Conservation (phyloP, 495 filamentous ascomycete genomes). For the Aspergillus cristatus region DNA sequence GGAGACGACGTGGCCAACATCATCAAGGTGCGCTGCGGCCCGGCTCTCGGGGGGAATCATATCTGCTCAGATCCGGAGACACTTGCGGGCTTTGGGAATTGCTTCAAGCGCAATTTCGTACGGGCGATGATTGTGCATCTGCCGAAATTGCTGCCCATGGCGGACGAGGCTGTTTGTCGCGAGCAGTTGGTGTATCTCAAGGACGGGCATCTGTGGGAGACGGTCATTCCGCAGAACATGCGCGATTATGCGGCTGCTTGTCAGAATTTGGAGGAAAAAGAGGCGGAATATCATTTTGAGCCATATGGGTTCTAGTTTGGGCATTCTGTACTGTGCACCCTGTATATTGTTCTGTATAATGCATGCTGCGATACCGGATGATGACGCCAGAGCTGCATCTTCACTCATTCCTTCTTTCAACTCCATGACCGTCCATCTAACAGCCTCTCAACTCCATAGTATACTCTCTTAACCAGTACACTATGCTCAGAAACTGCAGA, state of each 20-base stretch:
- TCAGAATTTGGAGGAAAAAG: slow-evolving; percentile 12
- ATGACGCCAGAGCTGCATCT: no score
- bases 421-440: no score
- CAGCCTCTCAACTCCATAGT: no score
- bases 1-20: slow-evolving; percentile 33
- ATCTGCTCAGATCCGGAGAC: slow-evolving; percentile 30
- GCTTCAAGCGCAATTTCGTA: slow-evolving; percentile 34
- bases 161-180: slow-evolving; percentile 28
- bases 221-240: slow-evolving; percentile 36
- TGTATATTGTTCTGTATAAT: no score
- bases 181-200: slow-evolving; percentile 27
- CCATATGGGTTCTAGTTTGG: no score
- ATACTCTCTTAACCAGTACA: no score
- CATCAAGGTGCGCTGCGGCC: slow-evolving; percentile 29
- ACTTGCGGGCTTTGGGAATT: slow-evolving; percentile 32
- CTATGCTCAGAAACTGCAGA: no score
- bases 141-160: slow-evolving; percentile 29
- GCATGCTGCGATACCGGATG: no score
- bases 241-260: slow-evolving; percentile 34
- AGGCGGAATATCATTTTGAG: no score
- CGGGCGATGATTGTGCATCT: slow-evolving; percentile 26
- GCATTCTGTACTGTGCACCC: no score
- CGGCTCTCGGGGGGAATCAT: slow-evolving; percentile 25
- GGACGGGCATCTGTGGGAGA: slow-evolving; percentile 29
- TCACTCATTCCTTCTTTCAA: no score